These are phyloP conservation scores for Desmodesmus armatus DNA, from an alignment of 139 green algal genomes.

Conservation along the genomic window DNA sequence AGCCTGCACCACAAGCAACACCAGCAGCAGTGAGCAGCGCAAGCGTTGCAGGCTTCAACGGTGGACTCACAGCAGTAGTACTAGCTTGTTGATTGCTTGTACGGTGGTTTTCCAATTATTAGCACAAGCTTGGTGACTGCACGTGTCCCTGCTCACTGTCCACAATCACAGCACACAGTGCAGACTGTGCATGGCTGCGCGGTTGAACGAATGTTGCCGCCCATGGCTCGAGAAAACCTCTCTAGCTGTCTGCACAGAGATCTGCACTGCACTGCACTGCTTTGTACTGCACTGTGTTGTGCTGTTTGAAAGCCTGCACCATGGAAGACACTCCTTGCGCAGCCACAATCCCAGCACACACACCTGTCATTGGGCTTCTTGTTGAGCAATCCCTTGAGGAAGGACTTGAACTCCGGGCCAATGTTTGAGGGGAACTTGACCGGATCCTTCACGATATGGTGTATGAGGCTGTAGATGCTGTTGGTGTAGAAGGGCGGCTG, in stretches of 20 bases:
- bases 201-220: background rate
- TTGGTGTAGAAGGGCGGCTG: constrained; percentile 99
- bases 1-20: constrained; percentile 60
- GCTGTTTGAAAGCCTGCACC: no score
- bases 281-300: no score
- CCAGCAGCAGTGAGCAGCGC: no score
- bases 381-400: constrained; percentile 96
- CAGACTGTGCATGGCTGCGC: background rate
- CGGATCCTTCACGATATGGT: constrained; percentile 94
- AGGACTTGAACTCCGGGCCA: constrained; percentile 88
- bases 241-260: background rate
- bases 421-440: constrained; percentile 94
- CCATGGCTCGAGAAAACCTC: no score
- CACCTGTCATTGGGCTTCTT: constrained; percentile 86
- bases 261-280: no score
- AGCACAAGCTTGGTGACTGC: no score
- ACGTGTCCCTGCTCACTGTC: no score
- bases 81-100: no score
- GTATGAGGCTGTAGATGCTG: constrained; percentile 96
- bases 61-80: no score
- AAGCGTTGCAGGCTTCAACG: no score
- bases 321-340: background rate
- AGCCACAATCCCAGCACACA: background rate
- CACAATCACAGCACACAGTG: background rate
- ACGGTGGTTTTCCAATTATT: no score